Evolutionary conservation across 2,329 filamentous ascomycete species (phyloP).

Genomic region (Penicillium sp.): DNA sequence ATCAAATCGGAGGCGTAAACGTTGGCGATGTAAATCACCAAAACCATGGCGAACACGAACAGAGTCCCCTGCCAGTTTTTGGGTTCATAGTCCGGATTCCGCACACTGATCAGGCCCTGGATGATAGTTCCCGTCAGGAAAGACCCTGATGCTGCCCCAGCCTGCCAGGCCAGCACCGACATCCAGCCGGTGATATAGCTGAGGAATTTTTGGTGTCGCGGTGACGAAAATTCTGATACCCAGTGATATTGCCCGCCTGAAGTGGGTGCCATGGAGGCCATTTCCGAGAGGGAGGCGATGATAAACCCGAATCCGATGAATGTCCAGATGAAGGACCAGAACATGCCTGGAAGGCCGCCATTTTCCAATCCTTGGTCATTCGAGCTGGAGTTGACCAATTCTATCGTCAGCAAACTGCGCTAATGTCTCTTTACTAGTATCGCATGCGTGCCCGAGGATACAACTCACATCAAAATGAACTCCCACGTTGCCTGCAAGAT

Average conservation of each 20-base stretch:
- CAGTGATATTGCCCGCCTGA: conserved; percentile 62
- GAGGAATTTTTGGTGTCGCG: conserved; percentile 52
- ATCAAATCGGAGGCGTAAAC: conserved; percentile 39
- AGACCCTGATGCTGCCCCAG: conserved; percentile 49
- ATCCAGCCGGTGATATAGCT: conserved; percentile 59
- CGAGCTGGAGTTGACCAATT: conserved; percentile 13
- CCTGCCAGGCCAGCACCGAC: conserved; percentile 53
- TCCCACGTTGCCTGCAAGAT: conserved; percentile 41
- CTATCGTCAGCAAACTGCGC: not conserved
- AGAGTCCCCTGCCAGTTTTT: conserved; percentile 46
- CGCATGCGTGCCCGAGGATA: not conserved
- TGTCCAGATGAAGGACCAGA: conserved; percentile 44
- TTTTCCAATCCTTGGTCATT: conserved; percentile 28
- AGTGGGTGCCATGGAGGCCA: conserved; percentile 57
- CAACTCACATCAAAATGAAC: conserved; percentile 35
- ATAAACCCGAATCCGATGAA: conserved; percentile 70
- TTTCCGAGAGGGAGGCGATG: conserved; percentile 61
- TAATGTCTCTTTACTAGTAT: not conserved
- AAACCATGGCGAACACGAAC: conserved; percentile 51
- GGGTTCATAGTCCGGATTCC: conserved; percentile 26
- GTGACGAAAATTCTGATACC: conserved; percentile 57
- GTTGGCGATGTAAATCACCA: conserved; percentile 54
- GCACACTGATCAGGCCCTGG: conserved; percentile 37
- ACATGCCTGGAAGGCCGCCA: conserved; percentile 29
- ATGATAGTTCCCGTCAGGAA: conserved; percentile 38